Evolutionary conservation across 2,329 filamentous ascomycete species (phyloP).

Genomic region (Pseudogymnoascus sp.): DNA sequence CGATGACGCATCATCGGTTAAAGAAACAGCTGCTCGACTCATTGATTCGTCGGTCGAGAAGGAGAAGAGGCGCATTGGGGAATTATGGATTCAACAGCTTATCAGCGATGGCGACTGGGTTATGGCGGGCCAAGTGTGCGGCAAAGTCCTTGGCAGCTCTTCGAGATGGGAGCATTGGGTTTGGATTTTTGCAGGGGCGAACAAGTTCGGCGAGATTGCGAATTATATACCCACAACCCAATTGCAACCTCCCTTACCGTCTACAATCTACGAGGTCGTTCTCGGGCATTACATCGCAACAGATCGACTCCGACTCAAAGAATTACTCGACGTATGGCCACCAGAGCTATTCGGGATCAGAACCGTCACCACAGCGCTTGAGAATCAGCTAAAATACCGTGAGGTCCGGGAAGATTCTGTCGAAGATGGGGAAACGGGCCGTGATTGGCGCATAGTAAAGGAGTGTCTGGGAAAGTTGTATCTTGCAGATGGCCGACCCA

Average conservation of each 20-base stretch:
- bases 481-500: slow-evolving; percentile 68
- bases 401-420: slow-evolving; percentile 68
- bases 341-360: slow-evolving; percentile 73
- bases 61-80: slow-evolving; percentile 85
- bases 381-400: slow-evolving; percentile 70
- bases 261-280: slow-evolving; percentile 78
- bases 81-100: slow-evolving; percentile 85
- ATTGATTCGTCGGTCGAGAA: slow-evolving; percentile 63
- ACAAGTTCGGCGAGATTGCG: slow-evolving; percentile 84
- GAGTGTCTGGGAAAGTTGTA: slow-evolving; percentile 78
- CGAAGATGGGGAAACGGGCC: slow-evolving; percentile 60
- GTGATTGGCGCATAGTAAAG: slow-evolving; percentile 86
- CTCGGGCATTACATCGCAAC: slow-evolving; percentile 79
- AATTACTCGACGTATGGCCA: slow-evolving; percentile 76
- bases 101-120: slow-evolving; percentile 67
- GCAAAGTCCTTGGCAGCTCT: slow-evolving; percentile 70
- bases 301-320: slow-evolving; percentile 66
- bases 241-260: slow-evolving; percentile 70
- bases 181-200: slow-evolving; percentile 77
- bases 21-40: slow-evolving; percentile 49
- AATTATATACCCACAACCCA: slow-evolving; percentile 69
- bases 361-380: slow-evolving; percentile 66
- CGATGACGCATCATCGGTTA: slow-evolving; percentile 59
- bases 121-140: slow-evolving; percentile 69
- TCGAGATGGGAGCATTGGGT: slow-evolving; percentile 93